Evolutionary conservation across 805 yeast genomes (phyloP).

Genomic region (Cyberlindnera lachancei): DNA sequence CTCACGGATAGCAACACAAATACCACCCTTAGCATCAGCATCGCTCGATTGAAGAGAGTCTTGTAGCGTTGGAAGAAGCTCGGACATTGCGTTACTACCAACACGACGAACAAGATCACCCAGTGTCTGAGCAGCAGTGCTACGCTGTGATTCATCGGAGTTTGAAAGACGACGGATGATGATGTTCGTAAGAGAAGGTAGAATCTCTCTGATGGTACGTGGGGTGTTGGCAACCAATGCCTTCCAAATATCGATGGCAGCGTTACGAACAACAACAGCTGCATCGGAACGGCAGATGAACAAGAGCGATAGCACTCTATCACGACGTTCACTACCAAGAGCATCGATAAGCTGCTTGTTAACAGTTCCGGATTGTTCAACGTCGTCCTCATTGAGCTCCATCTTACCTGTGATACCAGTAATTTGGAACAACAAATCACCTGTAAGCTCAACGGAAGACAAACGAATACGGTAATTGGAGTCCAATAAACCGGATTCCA

Average conservation of each 20-base stretch:
- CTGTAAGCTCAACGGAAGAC: constrained; percentile 91
- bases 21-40: constrained; percentile 89
- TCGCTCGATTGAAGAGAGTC: constrained; percentile 52
- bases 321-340: constrained; percentile 84
- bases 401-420: constrained; percentile 81
- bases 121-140: constrained; percentile 85
- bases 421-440: constrained; percentile 89
- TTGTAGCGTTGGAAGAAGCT: constrained; percentile 78
- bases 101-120: constrained; percentile 94
- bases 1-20: constrained; percentile 87
- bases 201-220: constrained; percentile 82
- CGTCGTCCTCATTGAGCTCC: constrained; percentile 53
- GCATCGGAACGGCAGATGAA: constrained; percentile 93
- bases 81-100: constrained; percentile 79
- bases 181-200: constrained; percentile 73
- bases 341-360: constrained; percentile 62
- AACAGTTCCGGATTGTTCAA: constrained; percentile 41
- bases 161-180: constrained; percentile 81
- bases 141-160: constrained; percentile 68
- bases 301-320: constrained; percentile 74
- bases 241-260: constrained; percentile 94
- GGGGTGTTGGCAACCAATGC: constrained; percentile 95
- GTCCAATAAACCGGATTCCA: constrained; percentile 84
- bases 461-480: constrained; percentile 78
- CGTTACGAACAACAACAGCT: constrained; percentile 77